Base-by-base conservation (phyloP, 768 basidiomycete species). In the Tylopilus felleus region DNA sequence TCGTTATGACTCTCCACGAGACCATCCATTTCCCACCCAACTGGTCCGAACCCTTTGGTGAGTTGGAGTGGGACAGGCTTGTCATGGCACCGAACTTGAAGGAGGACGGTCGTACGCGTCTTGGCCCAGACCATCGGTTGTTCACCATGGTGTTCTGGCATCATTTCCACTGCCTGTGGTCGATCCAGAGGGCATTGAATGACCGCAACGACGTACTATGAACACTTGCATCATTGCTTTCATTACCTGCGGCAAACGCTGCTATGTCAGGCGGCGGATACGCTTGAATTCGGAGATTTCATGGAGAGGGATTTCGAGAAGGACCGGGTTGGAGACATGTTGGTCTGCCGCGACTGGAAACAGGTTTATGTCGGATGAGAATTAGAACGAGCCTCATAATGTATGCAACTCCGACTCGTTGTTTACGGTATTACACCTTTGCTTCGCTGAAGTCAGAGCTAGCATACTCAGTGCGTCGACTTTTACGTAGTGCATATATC, bases 131-230 rank as follows among this genome's bases (percentile, higher is more conserved):
- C 16, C 40, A 60, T 13, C 31, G 52, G 25, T 5, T 59, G 33
- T 55, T 60, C 45, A 60, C 48, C 8, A 9, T 56, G 35, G 40
- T 39, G 8, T 59, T 49, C 48, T 55, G 51, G 47, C 58, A 60
- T 13, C 47, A 60, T 8, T 42, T 60, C 35, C 58, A 59, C 23
- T 59, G 58, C 29, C 19, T 55, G 19, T 59, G 58, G 58, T 59
- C 52, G 4, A 55, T 36, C 31, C 56, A 46, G 21, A 46, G 19
- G 31, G 56, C 39, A 5, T 13, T 57, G 1, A 41, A 57, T 1
- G 48, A 58, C 27, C 56, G n/a, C 21, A 31, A 58, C 3, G 56
- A 52, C 25, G 9, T 36, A 45, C 9, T 33, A 58, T 22, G 35
- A 27, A 4, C 56, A 51, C 8, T 28, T 57, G 0, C 55, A 57